Evolutionary conservation across 306 rosid species (phyloP).

Genomic region (Psophocarpus tetragonolobus): DNA sequence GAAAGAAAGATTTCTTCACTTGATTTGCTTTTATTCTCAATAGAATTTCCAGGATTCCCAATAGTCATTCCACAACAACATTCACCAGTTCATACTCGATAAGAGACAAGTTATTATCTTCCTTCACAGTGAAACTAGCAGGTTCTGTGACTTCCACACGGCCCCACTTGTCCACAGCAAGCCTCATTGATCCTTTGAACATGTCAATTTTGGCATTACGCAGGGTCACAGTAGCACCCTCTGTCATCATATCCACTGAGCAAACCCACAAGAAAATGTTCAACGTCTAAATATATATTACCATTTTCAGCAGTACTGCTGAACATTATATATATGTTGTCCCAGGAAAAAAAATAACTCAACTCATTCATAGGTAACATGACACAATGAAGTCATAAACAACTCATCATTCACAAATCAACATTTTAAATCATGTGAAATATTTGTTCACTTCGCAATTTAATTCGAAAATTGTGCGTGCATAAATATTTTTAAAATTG

Average conservation of each 20-base stretch:
- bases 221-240: conserved; percentile 54
- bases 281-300: not conserved
- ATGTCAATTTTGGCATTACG: conserved; percentile 76
- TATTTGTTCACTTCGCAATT: not conserved
- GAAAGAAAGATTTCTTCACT: conserved; percentile 40
- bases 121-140: conserved; percentile 62
- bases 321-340: not conserved
- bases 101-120: conserved; percentile 68
- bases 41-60: conserved; percentile 36
- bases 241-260: conserved; percentile 70
- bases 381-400: not conserved
- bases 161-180: conserved; percentile 81
- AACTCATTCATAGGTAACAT: conserved; percentile 1
- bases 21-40: conserved; percentile 56
- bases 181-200: conserved; percentile 79
- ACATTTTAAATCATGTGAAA: not conserved
- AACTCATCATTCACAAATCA: not conserved
- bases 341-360: not conserved
- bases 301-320: not conserved
- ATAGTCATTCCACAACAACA: conserved; percentile 60
- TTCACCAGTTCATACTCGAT: conserved; percentile 73
- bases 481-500: not conserved
- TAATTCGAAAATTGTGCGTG: not conserved
- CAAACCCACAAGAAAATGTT: conserved; percentile 15
- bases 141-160: conserved; percentile 66